Evolutionary conservation across 192 early-diverging fungal species (phyloP).

Genomic region (Podila epigama): DNA sequence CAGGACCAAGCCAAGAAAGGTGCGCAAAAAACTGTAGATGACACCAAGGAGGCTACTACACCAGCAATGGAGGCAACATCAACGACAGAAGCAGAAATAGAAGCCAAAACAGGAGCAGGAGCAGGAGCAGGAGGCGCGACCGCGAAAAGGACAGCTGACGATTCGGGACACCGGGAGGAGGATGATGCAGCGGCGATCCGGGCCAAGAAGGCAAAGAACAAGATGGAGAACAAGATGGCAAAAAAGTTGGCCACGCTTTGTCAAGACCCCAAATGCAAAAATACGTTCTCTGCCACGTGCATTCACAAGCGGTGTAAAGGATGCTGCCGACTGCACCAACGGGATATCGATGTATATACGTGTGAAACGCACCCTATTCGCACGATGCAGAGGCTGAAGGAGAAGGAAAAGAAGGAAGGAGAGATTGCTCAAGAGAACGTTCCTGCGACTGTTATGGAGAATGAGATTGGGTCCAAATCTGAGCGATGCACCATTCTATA

Average conservation of each 20-base stretch:
- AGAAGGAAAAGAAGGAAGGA: not conserved
- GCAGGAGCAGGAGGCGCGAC: not conserved
- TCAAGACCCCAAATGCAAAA: conserved; percentile 13
- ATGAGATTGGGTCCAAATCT: not conserved
- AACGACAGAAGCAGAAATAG: too few relatives aligned
- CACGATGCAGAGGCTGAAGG: conserved; percentile 8
- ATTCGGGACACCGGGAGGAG: conserved; percentile 20
- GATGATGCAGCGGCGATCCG: not conserved
- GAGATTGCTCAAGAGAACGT: conserved; percentile 24
- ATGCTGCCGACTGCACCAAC: conserved; percentile 31
- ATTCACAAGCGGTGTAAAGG: conserved; percentile 31
- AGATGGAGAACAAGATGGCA: not conserved
- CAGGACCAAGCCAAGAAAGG: conserved; percentile 25
- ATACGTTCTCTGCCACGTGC: conserved; percentile 30
- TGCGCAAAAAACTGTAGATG: not conserved
- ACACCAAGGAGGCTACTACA: not conserved
- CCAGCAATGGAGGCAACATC: too few relatives aligned
- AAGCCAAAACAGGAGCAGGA: not conserved
- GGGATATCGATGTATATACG: conserved; percentile 9
- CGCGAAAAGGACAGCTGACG: conserved; percentile 26
- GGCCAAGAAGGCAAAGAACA: not conserved
- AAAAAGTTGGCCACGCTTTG: conserved; percentile 6
- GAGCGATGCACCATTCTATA: not conserved
- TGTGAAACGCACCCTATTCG: conserved; percentile 27
- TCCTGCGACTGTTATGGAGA: not conserved